Conservation (phyloP, 306 rosid species). For the Rosa chinensis region DNA sequence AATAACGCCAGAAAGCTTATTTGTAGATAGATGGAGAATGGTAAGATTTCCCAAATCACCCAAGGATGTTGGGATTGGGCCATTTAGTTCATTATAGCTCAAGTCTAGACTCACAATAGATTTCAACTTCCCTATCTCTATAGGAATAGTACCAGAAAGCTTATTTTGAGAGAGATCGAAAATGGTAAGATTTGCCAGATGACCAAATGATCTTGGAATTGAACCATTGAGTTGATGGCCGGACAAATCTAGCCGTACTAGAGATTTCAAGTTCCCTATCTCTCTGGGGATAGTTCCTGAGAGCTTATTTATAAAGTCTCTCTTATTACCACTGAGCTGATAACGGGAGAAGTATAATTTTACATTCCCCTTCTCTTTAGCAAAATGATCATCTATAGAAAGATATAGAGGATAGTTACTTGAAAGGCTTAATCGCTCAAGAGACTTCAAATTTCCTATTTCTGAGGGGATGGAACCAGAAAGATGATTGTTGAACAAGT, state of each 20-base stretch:
- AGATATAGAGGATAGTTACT: background rate
- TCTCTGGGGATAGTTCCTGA: background rate
- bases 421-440: background rate
- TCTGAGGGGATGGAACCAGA: constrained; percentile 1
- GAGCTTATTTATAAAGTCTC: background rate
- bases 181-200: background rate
- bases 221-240: constrained; percentile 1
- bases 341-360: background rate
- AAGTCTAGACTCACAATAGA: background rate
- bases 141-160: constrained; percentile 9
- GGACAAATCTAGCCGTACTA: background rate
- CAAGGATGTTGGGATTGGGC: background rate
- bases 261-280: background rate
- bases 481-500: background rate
- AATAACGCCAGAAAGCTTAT: background rate
- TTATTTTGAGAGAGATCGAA: background rate
- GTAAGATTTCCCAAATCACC: background rate
- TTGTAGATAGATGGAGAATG: background rate
- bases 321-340: background rate
- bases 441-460: constrained; percentile 16
- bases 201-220: constrained; percentile 15
- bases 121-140: background rate
- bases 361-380: background rate
- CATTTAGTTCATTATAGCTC: background rate
- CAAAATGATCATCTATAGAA: background rate